phyloP scores from a whole-genome alignment of 176 grass and related monocot genomes.

The Aegilops bicornis region DNA sequence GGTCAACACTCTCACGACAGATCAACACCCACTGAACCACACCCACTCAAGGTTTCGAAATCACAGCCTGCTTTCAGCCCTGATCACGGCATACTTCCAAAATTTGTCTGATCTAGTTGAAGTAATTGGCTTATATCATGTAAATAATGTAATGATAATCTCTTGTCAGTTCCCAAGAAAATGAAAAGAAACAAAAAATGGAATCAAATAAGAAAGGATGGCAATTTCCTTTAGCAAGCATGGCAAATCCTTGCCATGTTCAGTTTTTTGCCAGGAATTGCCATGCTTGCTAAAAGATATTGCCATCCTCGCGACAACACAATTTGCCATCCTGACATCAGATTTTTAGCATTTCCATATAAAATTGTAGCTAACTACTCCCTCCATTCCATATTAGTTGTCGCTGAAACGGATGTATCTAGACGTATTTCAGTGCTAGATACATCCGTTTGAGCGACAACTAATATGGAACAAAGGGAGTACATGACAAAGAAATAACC shows the following conservation, averaged over 20 bases:
- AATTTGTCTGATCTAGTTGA: background rate
- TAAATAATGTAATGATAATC: background rate
- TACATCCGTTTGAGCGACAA: no score
- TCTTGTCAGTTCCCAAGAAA: background rate
- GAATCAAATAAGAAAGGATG: background rate
- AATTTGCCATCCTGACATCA: no score
- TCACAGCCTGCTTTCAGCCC: background rate
- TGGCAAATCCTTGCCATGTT: no score
- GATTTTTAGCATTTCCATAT: background rate
- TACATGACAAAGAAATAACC: slow-evolving; percentile 20
- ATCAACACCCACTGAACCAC: background rate
- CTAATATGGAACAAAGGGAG: background rate
- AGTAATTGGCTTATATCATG: background rate
- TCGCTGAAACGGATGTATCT: no score
- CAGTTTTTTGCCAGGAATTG: no score
- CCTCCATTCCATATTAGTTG: no score
- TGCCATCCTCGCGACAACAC: no score
- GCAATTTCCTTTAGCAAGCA: no score
- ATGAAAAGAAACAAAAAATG: background rate
- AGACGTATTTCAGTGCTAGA: no score
- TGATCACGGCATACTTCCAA: background rate
- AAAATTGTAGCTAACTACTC: slow-evolving; percentile 3
- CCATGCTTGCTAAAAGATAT: no score
- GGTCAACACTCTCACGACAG: slow-evolving; percentile 1
- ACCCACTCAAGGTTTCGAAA: background rate